Evolutionary conservation across 257 asterid genomes (phyloP).

Genomic region (Salvia hispanica): DNA sequence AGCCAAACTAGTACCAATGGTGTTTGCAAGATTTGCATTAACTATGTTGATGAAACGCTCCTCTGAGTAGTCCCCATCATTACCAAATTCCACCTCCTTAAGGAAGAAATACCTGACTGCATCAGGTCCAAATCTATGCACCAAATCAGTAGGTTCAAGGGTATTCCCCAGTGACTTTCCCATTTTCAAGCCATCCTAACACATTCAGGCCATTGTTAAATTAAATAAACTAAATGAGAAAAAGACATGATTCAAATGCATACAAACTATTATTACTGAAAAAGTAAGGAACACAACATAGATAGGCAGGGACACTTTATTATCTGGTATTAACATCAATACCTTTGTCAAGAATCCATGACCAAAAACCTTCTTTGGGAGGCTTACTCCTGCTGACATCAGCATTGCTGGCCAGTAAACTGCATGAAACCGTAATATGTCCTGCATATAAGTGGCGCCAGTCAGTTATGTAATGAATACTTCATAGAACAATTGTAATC

Average conservation of each 20-base stretch:
- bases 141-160: conserved; percentile 87
- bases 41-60: conserved; percentile 80
- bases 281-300: conserved; percentile 1
- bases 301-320: neutral
- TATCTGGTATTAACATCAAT: conserved; percentile 27
- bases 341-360: conserved; percentile 99
- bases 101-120: conserved; percentile 97
- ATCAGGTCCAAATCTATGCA: conserved; percentile 84
- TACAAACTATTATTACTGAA: neutral
- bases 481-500: neutral
- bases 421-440: conserved; percentile 96
- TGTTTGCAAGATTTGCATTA: conserved; percentile 94
- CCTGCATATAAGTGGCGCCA: conserved; percentile 52
- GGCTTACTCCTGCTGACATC: conserved; percentile 87
- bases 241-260: neutral
- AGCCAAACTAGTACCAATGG: conserved; percentile 60
- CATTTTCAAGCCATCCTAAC: conserved; percentile 96
- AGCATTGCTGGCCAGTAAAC: conserved; percentile 99
- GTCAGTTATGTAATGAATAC: conserved; percentile 13
- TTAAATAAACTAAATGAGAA: conserved; percentile 31
- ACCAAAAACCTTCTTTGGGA: conserved; percentile 92
- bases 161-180: conserved; percentile 95
- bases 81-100: conserved; percentile 93
- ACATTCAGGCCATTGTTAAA: conserved; percentile 38
- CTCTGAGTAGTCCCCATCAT: conserved; percentile 96